phyloP scores from a whole-genome alignment of 1,139 yeast genomes.

The Suhomyces panamericanus region DNA sequence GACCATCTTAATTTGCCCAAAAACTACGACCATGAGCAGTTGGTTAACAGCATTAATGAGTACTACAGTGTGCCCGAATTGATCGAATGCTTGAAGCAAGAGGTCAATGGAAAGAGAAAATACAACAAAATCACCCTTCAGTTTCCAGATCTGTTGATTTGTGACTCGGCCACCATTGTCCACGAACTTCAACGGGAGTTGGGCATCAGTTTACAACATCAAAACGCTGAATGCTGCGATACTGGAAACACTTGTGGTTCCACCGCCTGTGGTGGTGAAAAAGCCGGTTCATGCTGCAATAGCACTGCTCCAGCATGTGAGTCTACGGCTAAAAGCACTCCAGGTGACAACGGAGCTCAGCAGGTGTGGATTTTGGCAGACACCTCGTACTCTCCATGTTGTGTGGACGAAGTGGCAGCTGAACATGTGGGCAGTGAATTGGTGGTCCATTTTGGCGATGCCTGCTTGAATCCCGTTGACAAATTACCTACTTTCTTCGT shows the following conservation, averaged over 20 bases:
- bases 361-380: constrained; percentile 82
- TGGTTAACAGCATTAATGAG: constrained; percentile 34
- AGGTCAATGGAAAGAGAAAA: constrained; percentile 21
- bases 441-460: constrained; percentile 92
- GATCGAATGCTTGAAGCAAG: constrained; percentile 33
- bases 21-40: constrained; percentile 24
- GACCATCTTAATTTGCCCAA: constrained; percentile 34
- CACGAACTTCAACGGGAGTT: constrained; percentile 44
- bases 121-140: constrained; percentile 72
- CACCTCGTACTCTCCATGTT: constrained; percentile 92
- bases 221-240: not conserved
- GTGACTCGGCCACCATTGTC: constrained; percentile 75
- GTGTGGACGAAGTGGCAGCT: constrained; percentile 96
- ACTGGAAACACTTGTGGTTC: not conserved
- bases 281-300: not conserved
- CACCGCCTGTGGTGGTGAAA: not conserved
- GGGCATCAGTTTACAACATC: constrained; percentile 6
- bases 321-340: not conserved
- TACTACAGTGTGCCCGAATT: constrained; percentile 57
- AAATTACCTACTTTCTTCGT: constrained; percentile 74
- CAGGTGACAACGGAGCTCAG: constrained; percentile 16
- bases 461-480: constrained; percentile 80
- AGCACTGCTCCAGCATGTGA: not conserved
- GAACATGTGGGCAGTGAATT: constrained; percentile 86
- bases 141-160: constrained; percentile 79